phyloP scores from a whole-genome alignment of 225 moss, liverwort and hornwort species.

The Lunularia cruciata region DNA sequence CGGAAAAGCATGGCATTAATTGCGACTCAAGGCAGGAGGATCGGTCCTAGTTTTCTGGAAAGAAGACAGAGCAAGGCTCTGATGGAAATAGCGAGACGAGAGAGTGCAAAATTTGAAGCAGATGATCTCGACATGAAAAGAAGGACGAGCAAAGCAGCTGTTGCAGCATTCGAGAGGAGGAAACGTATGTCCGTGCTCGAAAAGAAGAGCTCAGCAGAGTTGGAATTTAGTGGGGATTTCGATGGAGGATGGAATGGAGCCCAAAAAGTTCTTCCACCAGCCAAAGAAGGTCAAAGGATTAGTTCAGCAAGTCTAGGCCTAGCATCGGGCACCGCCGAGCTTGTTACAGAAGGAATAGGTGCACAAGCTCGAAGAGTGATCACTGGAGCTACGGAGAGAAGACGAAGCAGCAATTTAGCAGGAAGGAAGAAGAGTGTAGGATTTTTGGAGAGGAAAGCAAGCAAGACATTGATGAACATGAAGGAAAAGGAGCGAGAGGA shows the following conservation, averaged over 20 bases:
- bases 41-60: slow-evolving; percentile 42
- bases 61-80: slow-evolving; percentile 36
- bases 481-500: slow-evolving; percentile 10
- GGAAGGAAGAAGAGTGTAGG: slow-evolving; percentile 6
- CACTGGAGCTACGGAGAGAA: neutral
- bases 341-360: neutral
- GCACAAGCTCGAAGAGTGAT: slow-evolving; percentile 6
- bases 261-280: slow-evolving; percentile 18
- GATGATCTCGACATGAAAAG: slow-evolving; percentile 31
- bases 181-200: slow-evolving; percentile 29
- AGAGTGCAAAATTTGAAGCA: neutral
- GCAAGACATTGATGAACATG: slow-evolving; percentile 17
- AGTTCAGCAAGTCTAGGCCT: slow-evolving; percentile 18
- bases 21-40: slow-evolving; percentile 33
- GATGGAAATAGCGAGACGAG: slow-evolving; percentile 8
- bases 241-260: slow-evolving; percentile 19
- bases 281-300: neutral
- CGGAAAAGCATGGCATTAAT: slow-evolving; percentile 11
- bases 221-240: slow-evolving; percentile 20
- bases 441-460: slow-evolving; percentile 20
- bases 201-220: slow-evolving; percentile 17
- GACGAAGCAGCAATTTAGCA: neutral
- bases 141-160: slow-evolving; percentile 33
- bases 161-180: slow-evolving; percentile 32
- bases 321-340: neutral